Evolutionary conservation across 2,329 filamentous ascomycete species (phyloP).

Genomic region (Cladophialophora psammophila): DNA sequence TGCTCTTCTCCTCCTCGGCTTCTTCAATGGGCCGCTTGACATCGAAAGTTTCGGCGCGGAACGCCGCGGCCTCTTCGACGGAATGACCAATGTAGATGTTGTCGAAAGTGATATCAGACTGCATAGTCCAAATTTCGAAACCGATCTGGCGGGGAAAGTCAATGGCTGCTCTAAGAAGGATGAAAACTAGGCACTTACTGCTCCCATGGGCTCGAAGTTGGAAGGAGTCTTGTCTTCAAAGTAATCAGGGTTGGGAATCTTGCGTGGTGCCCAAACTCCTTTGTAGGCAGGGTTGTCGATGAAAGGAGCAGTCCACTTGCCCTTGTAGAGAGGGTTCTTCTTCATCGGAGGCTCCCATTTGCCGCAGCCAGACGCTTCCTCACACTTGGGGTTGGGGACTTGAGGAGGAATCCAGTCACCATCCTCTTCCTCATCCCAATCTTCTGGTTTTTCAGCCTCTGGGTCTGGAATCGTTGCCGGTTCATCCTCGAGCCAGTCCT

Average conservation of each 20-base stretch:
- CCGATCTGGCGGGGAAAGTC: conserved; percentile 70
- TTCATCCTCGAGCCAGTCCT: conserved; percentile 95
- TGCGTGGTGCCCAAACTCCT: conserved; percentile 90
- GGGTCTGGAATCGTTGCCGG: conserved; percentile 84
- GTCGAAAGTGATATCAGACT: conserved; percentile 97
- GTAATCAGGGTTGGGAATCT: conserved; percentile 96
- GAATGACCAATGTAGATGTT: conserved; percentile 99
- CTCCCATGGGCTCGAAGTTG: conserved; percentile 98
- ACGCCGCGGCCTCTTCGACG: conserved; percentile 85
- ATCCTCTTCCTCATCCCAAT: conserved; percentile 99
- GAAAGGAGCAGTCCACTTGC: conserved; percentile 92
- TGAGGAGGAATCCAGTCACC: conserved; percentile 94
- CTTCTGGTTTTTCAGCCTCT: conserved; percentile 95
- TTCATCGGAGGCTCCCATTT: conserved; percentile 90
- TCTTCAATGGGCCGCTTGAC: conserved; percentile 86
- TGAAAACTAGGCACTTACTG: conserved; percentile 67
- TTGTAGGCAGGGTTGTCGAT: conserved; percentile 99
- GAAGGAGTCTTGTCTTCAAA: conserved; percentile 96
- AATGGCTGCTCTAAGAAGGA: not conserved
- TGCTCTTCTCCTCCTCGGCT: conserved; percentile 75
- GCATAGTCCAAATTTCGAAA: conserved; percentile 99
- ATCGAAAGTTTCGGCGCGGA: conserved; percentile 88
- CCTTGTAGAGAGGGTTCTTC: conserved; percentile 97
- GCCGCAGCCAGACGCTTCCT: conserved; percentile 90
- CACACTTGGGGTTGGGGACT: conserved; percentile 94